Evolutionary conservation across 148 eudicot genomes (phyloP).

Genomic region (Rhododendron henanense): DNA sequence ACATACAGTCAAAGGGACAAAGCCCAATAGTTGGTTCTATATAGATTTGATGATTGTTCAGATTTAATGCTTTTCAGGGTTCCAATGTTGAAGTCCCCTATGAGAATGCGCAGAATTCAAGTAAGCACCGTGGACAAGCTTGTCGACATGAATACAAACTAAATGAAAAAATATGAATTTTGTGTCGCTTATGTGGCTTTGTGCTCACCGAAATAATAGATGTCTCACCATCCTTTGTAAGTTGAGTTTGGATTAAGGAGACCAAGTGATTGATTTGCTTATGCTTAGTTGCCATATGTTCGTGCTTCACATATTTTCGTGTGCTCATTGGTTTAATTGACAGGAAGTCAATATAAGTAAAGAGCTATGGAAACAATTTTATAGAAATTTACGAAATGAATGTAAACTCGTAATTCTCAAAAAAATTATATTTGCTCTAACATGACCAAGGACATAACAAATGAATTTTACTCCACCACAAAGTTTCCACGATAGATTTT

Average conservation of each 20-base stretch:
- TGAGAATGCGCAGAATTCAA: conserved; percentile 27
- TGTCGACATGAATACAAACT: conserved; percentile 77
- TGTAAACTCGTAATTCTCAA: no score
- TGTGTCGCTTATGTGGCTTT: conserved; percentile 75
- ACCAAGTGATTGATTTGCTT: background rate
- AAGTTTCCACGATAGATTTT: no score
- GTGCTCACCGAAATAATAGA: conserved; percentile 83
- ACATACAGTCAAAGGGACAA: no score
- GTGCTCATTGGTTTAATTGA: no score
- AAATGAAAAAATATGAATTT: conserved; percentile 77
- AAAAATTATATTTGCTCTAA: no score
- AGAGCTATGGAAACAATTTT: no score
- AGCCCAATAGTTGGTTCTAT: background rate
- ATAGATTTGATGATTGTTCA: background rate
- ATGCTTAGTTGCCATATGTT: no score
- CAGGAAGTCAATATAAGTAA: no score
- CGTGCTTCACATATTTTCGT: no score
- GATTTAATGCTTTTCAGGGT: conserved; percentile 31
- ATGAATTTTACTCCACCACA: no score
- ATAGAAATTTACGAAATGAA: no score
- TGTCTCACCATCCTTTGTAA: conserved; percentile 79
- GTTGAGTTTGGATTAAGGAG: conserved; percentile 18
- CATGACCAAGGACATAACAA: no score
- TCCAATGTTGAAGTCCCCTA: conserved; percentile 23
- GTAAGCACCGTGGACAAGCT: conserved; percentile 16